These are phyloP conservation scores for Nidularia sp. DNA, from an alignment of 768 basidiomycete genomes.

Conservation along the genomic window DNA sequence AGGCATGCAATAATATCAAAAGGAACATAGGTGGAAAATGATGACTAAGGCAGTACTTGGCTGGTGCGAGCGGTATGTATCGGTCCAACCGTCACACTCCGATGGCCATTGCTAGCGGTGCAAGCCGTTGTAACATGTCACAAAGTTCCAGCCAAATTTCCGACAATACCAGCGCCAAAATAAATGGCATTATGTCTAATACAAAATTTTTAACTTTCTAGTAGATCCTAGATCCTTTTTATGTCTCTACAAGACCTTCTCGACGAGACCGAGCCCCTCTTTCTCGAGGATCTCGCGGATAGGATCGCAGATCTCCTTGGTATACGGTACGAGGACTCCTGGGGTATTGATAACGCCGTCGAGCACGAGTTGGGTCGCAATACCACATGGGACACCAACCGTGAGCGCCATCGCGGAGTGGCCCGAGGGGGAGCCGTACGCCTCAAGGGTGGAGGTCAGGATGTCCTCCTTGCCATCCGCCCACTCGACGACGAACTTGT, in stretches of 20 bases:
- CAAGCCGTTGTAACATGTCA: too few relatives aligned
- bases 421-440: constrained; percentile 76
- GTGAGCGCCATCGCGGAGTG: constrained; percentile 89
- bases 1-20: too few relatives aligned
- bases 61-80: too few relatives aligned
- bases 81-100: too few relatives aligned
- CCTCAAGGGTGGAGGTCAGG: constrained; percentile 87
- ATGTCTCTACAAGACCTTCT: constrained; percentile 56
- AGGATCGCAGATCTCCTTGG: constrained; percentile 77
- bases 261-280: constrained; percentile 72
- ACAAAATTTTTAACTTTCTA: too few relatives aligned
- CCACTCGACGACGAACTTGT: constrained; percentile 94
- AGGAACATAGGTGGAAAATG: too few relatives aligned
- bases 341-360: constrained; percentile 77
- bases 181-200: too few relatives aligned
- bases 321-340: constrained; percentile 86
- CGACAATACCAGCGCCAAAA: too few relatives aligned
- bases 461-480: constrained; percentile 79
- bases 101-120: too few relatives aligned
- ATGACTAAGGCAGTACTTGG: too few relatives aligned
- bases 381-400: constrained; percentile 92
- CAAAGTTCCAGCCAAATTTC: too few relatives aligned
- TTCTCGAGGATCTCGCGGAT: constrained; percentile 63
- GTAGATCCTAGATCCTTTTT: too few relatives aligned
- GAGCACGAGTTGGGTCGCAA: constrained; percentile 87